These are phyloP conservation scores for Umbelopsis sp. DNA, from an alignment of 192 early-diverging fungal genomes.

Conservation along the genomic window DNA sequence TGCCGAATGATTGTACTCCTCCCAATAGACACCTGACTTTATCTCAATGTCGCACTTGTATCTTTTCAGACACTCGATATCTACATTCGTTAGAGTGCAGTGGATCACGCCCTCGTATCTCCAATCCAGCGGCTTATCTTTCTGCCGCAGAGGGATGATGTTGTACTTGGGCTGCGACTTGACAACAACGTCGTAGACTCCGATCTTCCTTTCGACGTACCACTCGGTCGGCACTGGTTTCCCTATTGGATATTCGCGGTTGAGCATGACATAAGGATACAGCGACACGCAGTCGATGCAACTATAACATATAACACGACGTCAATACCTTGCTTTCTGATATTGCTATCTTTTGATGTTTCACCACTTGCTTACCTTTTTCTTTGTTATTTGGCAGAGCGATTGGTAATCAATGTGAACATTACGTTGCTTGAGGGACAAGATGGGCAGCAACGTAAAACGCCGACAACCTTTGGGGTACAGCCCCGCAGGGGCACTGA, in stretches of 20 bases:
- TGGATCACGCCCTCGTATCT: background rate
- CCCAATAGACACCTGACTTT: background rate
- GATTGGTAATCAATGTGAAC: too few species aligned
- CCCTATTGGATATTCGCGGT: background rate
- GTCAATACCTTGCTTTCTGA: too few species aligned
- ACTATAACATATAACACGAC: too few species aligned
- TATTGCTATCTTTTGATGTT: too few species aligned
- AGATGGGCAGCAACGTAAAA: too few species aligned
- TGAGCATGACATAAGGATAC: background rate
- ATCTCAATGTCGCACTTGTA: background rate
- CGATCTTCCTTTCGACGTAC: conserved; percentile 5
- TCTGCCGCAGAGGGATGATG: conserved; percentile 34
- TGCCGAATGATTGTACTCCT: too few species aligned
- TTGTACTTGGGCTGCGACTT: conserved; percentile 39
- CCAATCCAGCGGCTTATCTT: conserved; percentile 30
- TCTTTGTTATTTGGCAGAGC: too few species aligned
- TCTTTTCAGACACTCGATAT: background rate
- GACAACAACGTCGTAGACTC: background rate
- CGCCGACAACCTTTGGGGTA: too few species aligned
- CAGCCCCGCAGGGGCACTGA: too few species aligned
- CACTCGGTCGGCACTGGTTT: background rate
- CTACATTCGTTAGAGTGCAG: conserved; percentile 32
- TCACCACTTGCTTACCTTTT: too few species aligned
- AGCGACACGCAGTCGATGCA: conserved; percentile 3
- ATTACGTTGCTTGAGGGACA: too few species aligned